Conservation (phyloP, 2,329 filamentous ascomycete species). For the Ilyonectria sp. region DNA sequence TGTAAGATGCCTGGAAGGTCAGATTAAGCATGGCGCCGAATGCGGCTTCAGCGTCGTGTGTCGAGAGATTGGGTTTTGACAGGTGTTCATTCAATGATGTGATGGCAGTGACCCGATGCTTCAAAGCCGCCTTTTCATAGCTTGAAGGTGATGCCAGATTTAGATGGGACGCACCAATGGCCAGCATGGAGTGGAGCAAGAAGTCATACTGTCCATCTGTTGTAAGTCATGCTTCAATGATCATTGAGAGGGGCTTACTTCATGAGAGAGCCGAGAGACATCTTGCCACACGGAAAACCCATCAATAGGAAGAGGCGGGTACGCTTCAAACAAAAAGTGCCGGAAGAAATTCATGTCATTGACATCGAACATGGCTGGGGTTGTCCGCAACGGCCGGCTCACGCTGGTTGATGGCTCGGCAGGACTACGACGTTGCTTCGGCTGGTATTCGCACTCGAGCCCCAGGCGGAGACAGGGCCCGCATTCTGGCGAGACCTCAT, state of each 20-base stretch:
- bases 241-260: constrained; percentile 43
- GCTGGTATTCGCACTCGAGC: constrained; percentile 54
- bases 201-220: constrained; percentile 53
- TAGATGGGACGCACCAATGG: constrained; percentile 58
- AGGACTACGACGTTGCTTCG: constrained; percentile 8
- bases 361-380: constrained; percentile 53
- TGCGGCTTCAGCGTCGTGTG: constrained; percentile 54
- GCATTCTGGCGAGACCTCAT: constrained; percentile 54
- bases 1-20: constrained; percentile 56
- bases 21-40: constrained; percentile 56
- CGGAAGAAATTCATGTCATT: constrained; percentile 68
- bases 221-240: constrained; percentile 6
- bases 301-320: constrained; percentile 57
- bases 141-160: constrained; percentile 42
- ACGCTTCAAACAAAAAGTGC: constrained; percentile 65
- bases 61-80: constrained; percentile 46
- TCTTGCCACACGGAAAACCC: constrained; percentile 55
- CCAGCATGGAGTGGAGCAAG: constrained; percentile 60
- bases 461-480: constrained; percentile 54
- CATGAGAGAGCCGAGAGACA: constrained; percentile 56
- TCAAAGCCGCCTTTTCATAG: constrained; percentile 49
- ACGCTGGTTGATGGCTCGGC: constrained; percentile 14
- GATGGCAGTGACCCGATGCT: constrained; percentile 57
- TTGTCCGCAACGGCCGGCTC: constrained; percentile 37
- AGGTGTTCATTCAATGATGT: constrained; percentile 54